phyloP scores from a whole-genome alignment of 2,329 filamentous ascomycete genomes.

The Hymenoscyphus albidus region DNA sequence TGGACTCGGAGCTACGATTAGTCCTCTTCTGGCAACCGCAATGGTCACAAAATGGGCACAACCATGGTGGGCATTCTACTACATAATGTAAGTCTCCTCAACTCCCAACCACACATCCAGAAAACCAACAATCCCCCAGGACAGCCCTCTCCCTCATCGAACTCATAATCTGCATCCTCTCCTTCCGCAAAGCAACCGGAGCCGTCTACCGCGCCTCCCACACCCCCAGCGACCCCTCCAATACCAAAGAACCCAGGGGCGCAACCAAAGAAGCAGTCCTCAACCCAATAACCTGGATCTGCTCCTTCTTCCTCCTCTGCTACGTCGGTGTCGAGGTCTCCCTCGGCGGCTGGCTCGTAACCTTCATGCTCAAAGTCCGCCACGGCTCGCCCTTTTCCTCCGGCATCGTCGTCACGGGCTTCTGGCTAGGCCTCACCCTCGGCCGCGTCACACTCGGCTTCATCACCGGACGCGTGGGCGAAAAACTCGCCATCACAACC shows the following conservation, averaged over 20 bases:
- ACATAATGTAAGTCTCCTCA: slow-evolving; percentile 51
- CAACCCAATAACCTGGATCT: slow-evolving; percentile 64
- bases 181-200: slow-evolving; percentile 63
- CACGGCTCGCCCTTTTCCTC: slow-evolving; percentile 65
- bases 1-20: slow-evolving; percentile 65
- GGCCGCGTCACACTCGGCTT: slow-evolving; percentile 74
- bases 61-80: slow-evolving; percentile 72
- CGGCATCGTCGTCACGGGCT: slow-evolving; percentile 74
- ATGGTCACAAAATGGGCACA: slow-evolving; percentile 62
- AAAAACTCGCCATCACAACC: slow-evolving; percentile 60
- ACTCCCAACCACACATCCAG: not conserved
- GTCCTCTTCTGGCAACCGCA: slow-evolving; percentile 66
- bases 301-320: slow-evolving; percentile 68
- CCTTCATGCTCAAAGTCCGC: slow-evolving; percentile 70
- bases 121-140: slow-evolving; percentile 23
- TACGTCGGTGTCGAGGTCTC: slow-evolving; percentile 77
- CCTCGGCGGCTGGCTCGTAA: slow-evolving; percentile 75
- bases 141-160: slow-evolving; percentile 56
- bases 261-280: slow-evolving; percentile 34
- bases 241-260: slow-evolving; percentile 13
- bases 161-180: slow-evolving; percentile 44
- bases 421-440: slow-evolving; percentile 79
- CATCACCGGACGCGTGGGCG: slow-evolving; percentile 69
- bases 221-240: slow-evolving; percentile 44
- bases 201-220: slow-evolving; percentile 54